Percentiles rank a stretch among this genome's conserved stretches.
Conservation (phyloP, 805 yeast genomes). For the Nakazawaea wyomingensis region DNA sequence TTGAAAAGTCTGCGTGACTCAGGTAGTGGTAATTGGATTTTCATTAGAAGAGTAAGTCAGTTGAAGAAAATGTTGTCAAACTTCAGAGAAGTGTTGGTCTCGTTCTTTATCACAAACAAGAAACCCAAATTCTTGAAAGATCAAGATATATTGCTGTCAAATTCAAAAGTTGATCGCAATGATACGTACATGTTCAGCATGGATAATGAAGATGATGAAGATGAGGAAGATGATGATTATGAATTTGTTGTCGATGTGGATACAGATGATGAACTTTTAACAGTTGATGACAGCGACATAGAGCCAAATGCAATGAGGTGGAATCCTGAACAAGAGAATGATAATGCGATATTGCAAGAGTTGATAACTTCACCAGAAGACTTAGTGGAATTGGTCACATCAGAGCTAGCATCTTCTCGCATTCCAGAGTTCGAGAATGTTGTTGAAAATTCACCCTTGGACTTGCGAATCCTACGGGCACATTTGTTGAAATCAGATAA, state of each 20-base stretch:
- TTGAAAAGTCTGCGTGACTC: slow-evolving; percentile 8
- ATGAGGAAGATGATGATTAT: background rate
- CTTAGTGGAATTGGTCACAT: slow-evolving; percentile 9
- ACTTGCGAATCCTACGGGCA: slow-evolving; percentile 12
- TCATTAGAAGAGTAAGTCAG: slow-evolving; percentile 14
- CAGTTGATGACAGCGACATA: no score
- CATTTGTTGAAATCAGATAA: slow-evolving; percentile 9
- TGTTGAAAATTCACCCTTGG: slow-evolving; percentile 4
- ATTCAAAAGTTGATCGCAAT: no score
- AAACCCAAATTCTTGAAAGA: slow-evolving; percentile 7
- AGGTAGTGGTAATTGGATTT: slow-evolving; percentile 16
- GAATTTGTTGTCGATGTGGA: background rate
- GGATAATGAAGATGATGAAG: slow-evolving; percentile 11
- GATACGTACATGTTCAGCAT: no score
- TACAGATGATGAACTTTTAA: no score
- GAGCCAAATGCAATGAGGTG: no score
- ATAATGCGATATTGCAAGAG: slow-evolving; percentile 12
- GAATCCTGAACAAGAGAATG: background rate
- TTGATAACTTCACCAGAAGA: slow-evolving; percentile 13
- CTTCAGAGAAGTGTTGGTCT: slow-evolving; percentile 10
- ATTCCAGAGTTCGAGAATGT: no score
- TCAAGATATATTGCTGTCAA: slow-evolving; percentile 10
- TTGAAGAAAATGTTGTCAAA: slow-evolving; percentile 7
- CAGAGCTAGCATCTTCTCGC: no score
- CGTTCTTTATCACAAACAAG: slow-evolving; percentile 2